Base-by-base conservation (phyloP, 768 basidiomycete species). In the Russula sp. region DNA sequence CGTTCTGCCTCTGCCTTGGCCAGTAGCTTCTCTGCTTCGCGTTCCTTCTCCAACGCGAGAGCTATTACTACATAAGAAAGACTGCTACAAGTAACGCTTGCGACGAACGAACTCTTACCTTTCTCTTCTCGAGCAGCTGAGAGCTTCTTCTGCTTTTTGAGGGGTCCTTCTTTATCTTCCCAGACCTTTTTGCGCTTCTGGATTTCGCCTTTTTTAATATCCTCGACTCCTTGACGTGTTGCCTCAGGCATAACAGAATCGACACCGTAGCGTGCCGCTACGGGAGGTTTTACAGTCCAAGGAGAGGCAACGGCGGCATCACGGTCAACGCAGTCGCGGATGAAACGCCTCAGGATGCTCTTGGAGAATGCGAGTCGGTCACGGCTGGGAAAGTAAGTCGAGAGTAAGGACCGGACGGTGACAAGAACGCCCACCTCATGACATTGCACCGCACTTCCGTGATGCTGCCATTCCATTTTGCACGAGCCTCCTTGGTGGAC, bases 311-410 rank as follows among this genome's bases (percentile, higher is more conserved):
- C 88, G 9, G 92, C 89, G 16, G 93, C 82, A 68, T 96, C 94
- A 39, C 97, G 86, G 70, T 92, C 89, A 2, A 99, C 89, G 69
- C 94, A 96, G 71, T 98, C 97, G 65, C 92, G 87, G 62, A 99
- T 91, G 75, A 96, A 98, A 16, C 94, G 88, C 67, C 94, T 91
- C 34, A 99, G 84, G 69, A 98, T 96, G 18, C 94, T 94, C 75
- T 98, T 98, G 34, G 94, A 96, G 76, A 98, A 98, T 20, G 93
- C 86, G 20, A 96, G 80, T 57, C 95, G 90, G 73, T 99, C 97
- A 64, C 97, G 94, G 70, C 95, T 98, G 68, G 20, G 63, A 42
- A 52, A 59, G 20, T 20, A 59, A 61, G 50, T 42, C 8, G 37
- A 57, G 40, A 55, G 48, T 22, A 49, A 45, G 45, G 14, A 51